These are phyloP conservation scores for Geotrichum klebahnii DNA, from an alignment of 1,139 yeast genomes.

Conservation along the genomic window DNA sequence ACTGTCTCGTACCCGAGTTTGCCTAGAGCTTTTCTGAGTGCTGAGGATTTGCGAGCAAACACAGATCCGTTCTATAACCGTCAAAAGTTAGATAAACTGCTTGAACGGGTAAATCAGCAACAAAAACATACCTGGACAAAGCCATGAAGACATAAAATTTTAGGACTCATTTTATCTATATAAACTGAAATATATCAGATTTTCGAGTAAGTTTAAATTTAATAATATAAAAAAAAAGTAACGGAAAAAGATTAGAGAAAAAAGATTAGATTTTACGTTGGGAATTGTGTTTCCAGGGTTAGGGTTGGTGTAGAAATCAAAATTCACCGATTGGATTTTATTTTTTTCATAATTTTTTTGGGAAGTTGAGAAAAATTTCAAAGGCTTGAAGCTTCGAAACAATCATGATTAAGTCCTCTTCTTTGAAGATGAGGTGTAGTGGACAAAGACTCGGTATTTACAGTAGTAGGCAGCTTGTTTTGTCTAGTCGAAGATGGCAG, in stretches of 20 bases:
- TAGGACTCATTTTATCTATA: constrained; percentile 26
- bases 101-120: not conserved
- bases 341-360: too few species aligned
- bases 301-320: not conserved
- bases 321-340: not conserved
- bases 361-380: not conserved
- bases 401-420: not conserved
- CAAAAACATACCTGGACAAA: constrained; percentile 39
- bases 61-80: constrained; percentile 55
- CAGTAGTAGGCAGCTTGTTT: not conserved
- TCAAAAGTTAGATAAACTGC: constrained; percentile 11
- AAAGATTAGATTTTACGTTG: not conserved
- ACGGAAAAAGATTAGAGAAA: not conserved
- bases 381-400: not conserved
- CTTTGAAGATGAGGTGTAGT: not conserved
- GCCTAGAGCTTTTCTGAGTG: constrained; percentile 65
- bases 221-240: not conserved
- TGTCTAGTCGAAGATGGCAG: not conserved
- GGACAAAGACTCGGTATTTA: not conserved
- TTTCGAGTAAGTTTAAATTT: too few species aligned
- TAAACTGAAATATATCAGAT: too few species aligned
- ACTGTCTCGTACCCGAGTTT: constrained; percentile 65
- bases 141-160: constrained; percentile 53
- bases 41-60: constrained; percentile 76
- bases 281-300: not conserved